These are phyloP conservation scores for Leishmania lainsoni DNA, from an alignment of 208 protist genomes.

Conservation along the genomic window DNA sequence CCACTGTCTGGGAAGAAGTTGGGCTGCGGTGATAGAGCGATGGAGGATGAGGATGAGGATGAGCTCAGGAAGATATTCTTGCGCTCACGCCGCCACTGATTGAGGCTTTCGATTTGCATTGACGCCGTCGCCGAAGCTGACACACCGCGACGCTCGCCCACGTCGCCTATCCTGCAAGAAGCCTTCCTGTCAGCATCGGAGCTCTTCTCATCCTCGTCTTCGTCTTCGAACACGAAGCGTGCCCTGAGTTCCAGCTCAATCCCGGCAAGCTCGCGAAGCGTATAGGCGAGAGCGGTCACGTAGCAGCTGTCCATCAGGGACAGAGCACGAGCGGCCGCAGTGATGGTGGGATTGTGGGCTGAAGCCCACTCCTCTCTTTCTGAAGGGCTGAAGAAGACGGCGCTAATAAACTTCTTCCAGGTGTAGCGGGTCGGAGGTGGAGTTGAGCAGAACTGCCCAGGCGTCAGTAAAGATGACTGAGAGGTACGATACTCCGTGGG, in stretches of 20 bases:
- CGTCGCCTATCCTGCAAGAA: not conserved
- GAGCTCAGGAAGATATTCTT: constrained; percentile 35
- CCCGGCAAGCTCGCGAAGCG: constrained; percentile 21
- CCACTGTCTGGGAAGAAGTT: not conserved
- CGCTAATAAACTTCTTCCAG: constrained; percentile 33
- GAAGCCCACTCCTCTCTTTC: constrained; percentile 13
- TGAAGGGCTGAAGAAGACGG: constrained; percentile 24
- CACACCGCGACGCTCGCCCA: not conserved
- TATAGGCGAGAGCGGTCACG: constrained; percentile 23
- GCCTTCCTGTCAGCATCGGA: not conserved
- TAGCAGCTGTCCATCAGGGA: constrained; percentile 26
- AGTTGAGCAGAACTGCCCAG: not conserved
- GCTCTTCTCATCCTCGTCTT: constrained; percentile 18
- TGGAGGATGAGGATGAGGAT: constrained; percentile 14
- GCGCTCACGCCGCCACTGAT: not conserved
- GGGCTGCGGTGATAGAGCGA: not conserved
- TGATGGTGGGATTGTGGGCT: constrained; percentile 12
- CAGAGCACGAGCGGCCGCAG: constrained; percentile 5
- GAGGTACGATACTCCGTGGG: not conserved
- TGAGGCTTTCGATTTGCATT: not conserved
- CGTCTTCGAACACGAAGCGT: constrained; percentile 23
- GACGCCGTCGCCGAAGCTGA: not conserved
- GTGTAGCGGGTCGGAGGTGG: constrained; percentile 4
- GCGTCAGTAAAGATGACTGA: not conserved
- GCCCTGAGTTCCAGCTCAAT: constrained; percentile 11